Base-by-base conservation (phyloP, 176 grass and related monocot genomes). In the Coix lacrymajobi region DNA sequence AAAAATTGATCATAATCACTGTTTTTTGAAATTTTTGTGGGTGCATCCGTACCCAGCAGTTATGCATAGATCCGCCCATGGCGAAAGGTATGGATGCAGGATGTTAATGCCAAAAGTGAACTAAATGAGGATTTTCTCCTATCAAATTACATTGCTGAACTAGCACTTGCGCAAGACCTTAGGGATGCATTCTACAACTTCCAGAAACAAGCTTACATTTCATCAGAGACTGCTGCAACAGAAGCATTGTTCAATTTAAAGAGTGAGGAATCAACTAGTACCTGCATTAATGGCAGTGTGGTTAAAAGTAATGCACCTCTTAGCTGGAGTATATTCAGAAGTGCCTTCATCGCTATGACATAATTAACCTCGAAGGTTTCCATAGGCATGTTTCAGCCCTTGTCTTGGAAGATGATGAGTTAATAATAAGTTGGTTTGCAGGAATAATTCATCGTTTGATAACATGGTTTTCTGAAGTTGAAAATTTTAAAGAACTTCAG, bases 381-480 rank as follows among this genome's bases (percentile, higher is more conserved):
- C 83, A 90, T n/a, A 95, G 73, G 56, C 92, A 98, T 70, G 96
- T 98, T 30, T 85, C 86, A 2, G 61, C 79, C 14, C 90, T 98
- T 44, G 46, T 95, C n/a, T 88, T 98, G 71, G 92, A 98, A 95
- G 96, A 98, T 73, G 92, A 98, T 66, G 92, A 91, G 33, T 80
- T 95, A 75, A 98, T 98, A 57, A 74, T 95, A 76, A 98, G 80
- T 82, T 98, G 96, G 92, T 98, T 98, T 93, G 90, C 87, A 76
- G 92, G 92, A 84, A 86, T 98, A 78, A 77, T 93, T 83, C 76
- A 79, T 60, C 86, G 92, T 79, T 98, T 92, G 96, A 56, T 90
- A 39, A 91, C 75, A 78, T 98, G 90, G 90, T 95, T 93, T 79
- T 89, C 88, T 16, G 82, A 88, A 29, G 86, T 64, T 69, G 90